A percentile compares a stretch with the other conserved stretches of the same genome.
Conservation (phyloP, 441 rosid species). For the Raphanus hybrid region DNA sequence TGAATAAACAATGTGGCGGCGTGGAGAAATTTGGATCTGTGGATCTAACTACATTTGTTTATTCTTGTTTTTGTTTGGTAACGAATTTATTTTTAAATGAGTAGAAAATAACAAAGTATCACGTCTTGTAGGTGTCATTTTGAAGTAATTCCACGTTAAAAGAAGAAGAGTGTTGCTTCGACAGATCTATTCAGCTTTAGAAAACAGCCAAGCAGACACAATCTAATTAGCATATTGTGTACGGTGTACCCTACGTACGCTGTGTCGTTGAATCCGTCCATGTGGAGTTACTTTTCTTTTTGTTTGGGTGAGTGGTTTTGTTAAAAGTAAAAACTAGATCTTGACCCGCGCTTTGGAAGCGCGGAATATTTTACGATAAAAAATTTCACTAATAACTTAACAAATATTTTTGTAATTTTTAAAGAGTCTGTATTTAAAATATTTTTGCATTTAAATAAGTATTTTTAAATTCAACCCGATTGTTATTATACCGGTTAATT, state of each 20-base stretch:
- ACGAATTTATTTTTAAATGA: not conserved
- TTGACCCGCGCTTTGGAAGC: too few relatives aligned
- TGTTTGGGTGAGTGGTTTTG: constrained; percentile 24
- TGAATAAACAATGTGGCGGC: constrained; percentile 40
- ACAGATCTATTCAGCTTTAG: constrained; percentile 27
- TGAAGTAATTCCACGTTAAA: not conserved
- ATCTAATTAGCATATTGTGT: constrained; percentile 30
- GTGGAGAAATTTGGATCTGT: constrained; percentile 38
- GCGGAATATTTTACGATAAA: too few relatives aligned
- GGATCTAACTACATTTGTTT: constrained; percentile 38
- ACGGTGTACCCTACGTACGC: constrained; percentile 32
- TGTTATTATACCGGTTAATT: too few relatives aligned
- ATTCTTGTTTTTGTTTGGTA: constrained; percentile 18
- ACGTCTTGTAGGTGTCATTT: constrained; percentile 39
- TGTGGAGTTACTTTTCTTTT: constrained; percentile 33
- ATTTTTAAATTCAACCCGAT: too few relatives aligned
- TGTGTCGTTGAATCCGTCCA: constrained; percentile 28
- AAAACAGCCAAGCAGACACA: constrained; percentile 22
- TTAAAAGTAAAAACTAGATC: constrained; percentile 27
- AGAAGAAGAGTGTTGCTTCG: not conserved
- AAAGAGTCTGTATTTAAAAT: too few relatives aligned
- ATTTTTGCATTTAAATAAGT: too few relatives aligned
- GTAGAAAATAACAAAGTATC: constrained; percentile 15
- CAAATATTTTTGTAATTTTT: too few relatives aligned
- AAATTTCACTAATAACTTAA: too few relatives aligned